Evolutionary conservation across 2,329 filamentous ascomycete genomes (phyloP), one percentile per base, ranked within the genome.

Genomic region (Pseudogymnoascus sp.): DNA sequence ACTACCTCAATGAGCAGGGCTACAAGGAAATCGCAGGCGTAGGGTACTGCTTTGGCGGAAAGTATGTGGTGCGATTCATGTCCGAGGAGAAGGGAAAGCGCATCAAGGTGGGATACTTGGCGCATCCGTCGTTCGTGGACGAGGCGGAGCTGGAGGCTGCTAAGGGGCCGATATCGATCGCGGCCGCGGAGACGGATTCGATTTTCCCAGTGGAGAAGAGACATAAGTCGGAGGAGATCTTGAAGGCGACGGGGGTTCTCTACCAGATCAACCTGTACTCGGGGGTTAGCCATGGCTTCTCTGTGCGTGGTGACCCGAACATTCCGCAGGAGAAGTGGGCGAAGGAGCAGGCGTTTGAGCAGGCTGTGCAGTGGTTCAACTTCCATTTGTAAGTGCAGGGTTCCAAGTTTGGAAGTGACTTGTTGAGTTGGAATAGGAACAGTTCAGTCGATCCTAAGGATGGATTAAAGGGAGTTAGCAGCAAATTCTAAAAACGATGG

Each of bases 341-440:
- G 38, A 92, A 91, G 81, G 89, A 95, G 76, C 84, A 88, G 75
- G 90, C 91, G 4, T 94, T 94, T 72, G 70, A 80, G 66, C 91
- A 94, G 79, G 90, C 90, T 37, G 79, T 92, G 60, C 73, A 78
- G 61, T 95, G 91, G 91, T 92, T 95, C 68, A 81, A 89, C 67
- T 78, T 85, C 73, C 79, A 82, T 72, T 16, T 60, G 58, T 60
- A 60, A 41, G 58, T 55, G 26, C 10, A 35, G 29, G 49, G 49
- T 31, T 55, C 49, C 29, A 55, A 55, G 29, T 55, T 55, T 55
- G 29, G 16, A 21, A 55, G 49, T 33, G 49, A 55, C 49, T 55
- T 55, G 49, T 55, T 55, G 49, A 33, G 49, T 33, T 33, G 49
- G 29, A 21, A 33, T 55, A 55, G 49, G 29, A 29, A n/a, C 10